Evolutionary conservation across 78 protist species (phyloP).

Genomic region (Dictyostelium firmibasis): DNA sequence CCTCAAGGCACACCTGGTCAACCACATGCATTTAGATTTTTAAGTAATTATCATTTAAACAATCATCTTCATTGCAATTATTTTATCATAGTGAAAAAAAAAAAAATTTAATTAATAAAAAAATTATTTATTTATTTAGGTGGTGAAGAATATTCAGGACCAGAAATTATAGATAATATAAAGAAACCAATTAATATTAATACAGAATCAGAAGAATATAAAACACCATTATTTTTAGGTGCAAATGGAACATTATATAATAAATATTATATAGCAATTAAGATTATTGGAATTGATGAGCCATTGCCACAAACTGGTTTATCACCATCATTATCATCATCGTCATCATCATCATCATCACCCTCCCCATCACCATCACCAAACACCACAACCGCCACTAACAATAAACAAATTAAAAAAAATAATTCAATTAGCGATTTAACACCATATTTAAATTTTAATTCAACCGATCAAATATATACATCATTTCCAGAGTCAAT

Average conservation of each 20-base stretch:
- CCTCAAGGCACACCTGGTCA: not conserved
- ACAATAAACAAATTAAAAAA: not conserved
- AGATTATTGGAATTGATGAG: constrained; percentile 26
- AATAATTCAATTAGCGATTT: not conserved
- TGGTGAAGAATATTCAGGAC: constrained; percentile 80
- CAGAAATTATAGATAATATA: constrained; percentile 23
- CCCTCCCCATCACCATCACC: not conserved
- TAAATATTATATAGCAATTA: constrained; percentile 54
- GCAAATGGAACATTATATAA: constrained; percentile 72
- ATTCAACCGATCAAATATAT: constrained; percentile 13
- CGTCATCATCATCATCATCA: not conserved
- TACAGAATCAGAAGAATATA: constrained; percentile 48
- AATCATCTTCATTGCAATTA: not conserved
- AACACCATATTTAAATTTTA: constrained; percentile 19
- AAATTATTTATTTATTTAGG: not conserved
- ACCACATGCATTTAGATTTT: constrained; percentile 46
- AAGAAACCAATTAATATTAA: not conserved
- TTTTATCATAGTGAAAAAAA: not conserved
- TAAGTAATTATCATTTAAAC: constrained; percentile 52
- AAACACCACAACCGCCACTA: not conserved
- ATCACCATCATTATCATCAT: constrained; percentile 14
- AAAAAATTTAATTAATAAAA: not conserved
- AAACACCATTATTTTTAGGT: constrained; percentile 57
- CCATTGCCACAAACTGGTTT: not conserved
- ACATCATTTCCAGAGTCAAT: constrained; percentile 29